These are phyloP conservation scores for Pyrenophora tritici-repentis DNA, from an alignment of 2,329 filamentous ascomycete species.

Conservation along the genomic window DNA sequence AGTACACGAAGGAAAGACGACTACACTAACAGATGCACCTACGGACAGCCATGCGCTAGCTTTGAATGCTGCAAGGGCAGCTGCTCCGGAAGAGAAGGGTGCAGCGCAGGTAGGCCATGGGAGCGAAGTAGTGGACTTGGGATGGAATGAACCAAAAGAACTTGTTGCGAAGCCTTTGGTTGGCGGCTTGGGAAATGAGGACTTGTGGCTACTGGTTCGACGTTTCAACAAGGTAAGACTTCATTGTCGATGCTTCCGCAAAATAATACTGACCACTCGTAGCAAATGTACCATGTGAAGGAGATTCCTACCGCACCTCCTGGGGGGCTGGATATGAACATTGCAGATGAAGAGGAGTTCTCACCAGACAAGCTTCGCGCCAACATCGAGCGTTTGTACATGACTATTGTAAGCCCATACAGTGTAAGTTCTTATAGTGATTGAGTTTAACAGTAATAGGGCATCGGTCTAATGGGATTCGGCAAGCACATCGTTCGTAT, in stretches of 20 bases:
- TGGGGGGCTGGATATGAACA: constrained; percentile 77
- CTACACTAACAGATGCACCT: constrained; percentile 48
- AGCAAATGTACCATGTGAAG: constrained; percentile 73
- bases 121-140: constrained; percentile 66
- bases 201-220: constrained; percentile 72
- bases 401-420: constrained; percentile 62
- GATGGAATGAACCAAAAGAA: constrained; percentile 68
- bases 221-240: constrained; percentile 71
- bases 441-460: constrained; percentile 27
- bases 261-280: constrained; percentile 24
- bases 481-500: constrained; percentile 77
- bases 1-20: constrained; percentile 32
- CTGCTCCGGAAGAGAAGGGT: constrained; percentile 48
- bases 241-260: neutral
- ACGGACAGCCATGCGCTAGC: constrained; percentile 56
- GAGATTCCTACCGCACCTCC: constrained; percentile 64
- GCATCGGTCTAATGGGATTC: constrained; percentile 67
- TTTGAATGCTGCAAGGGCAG: constrained; percentile 46
- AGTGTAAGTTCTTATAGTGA: neutral
- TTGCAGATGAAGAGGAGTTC: constrained; percentile 82
- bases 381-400: constrained; percentile 80
- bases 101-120: constrained; percentile 49
- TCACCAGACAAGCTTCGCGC: constrained; percentile 81
- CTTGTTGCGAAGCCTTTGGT: constrained; percentile 65
- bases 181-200: constrained; percentile 71